Conservation (phyloP, 306 rosid species). For the Benincasa hispida region DNA sequence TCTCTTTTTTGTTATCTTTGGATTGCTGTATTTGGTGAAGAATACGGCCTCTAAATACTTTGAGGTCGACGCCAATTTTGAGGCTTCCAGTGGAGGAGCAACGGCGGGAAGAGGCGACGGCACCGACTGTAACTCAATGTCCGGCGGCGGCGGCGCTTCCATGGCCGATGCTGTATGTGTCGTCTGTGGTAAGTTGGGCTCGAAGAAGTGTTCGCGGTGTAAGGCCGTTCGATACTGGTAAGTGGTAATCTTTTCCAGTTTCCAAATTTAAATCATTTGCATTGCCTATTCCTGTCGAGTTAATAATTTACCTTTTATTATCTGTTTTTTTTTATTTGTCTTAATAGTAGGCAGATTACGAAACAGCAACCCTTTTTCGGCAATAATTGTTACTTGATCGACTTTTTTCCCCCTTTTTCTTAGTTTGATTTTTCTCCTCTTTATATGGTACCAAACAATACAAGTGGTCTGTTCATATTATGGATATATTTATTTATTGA, state of each 20-base stretch:
- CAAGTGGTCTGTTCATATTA: background rate
- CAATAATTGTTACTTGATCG: background rate
- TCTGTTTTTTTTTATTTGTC: background rate
- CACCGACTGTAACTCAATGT: constrained; percentile 39
- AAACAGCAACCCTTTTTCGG: background rate
- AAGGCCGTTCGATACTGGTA: constrained; percentile 74
- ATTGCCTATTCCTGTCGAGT: background rate
- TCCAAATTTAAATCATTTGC: background rate
- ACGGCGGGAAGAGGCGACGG: constrained; percentile 11
- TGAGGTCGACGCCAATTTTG: constrained; percentile 78
- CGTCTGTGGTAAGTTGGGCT: constrained; percentile 34
- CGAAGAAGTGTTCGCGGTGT: constrained; percentile 75
- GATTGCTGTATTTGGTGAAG: constrained; percentile 48
- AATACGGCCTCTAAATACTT: constrained; percentile 83
- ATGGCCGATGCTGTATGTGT: constrained; percentile 28
- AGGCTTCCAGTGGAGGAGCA: constrained; percentile 8
- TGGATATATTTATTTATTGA: background rate
- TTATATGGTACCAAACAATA: background rate
- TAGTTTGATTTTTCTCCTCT: background rate
- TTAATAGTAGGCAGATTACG: background rate
- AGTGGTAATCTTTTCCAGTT: constrained; percentile 3
- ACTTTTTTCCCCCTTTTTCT: background rate
- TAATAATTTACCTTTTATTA: background rate
- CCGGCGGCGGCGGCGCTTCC: constrained; percentile 26
- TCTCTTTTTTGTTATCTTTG: constrained; percentile 29